Evolutionary conservation across 768 basidiomycete genomes (phyloP).

Genomic region (Clitopilus passeckerianus): DNA sequence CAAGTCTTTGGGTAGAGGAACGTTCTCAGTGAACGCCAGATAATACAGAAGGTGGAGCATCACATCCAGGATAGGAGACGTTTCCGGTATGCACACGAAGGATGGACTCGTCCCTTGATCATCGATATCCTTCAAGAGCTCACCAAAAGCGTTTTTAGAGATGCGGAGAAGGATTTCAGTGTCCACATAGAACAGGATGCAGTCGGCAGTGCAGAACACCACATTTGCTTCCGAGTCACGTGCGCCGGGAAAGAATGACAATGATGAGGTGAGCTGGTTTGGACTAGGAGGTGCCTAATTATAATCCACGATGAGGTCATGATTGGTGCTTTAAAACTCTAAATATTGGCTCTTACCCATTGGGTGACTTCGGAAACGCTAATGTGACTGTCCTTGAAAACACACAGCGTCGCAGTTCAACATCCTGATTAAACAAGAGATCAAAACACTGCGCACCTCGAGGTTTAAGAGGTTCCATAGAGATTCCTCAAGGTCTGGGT

Average conservation of each 20-base stretch:
- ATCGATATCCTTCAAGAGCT: not conserved
- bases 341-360: no score
- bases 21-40: conserved; percentile 17
- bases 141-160: conserved; percentile 14
- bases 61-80: conserved; percentile 23
- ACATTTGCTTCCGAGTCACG: not conserved
- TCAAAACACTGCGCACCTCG: no score
- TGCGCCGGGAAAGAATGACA: not conserved
- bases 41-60: conserved; percentile 27
- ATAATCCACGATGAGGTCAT: no score
- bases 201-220: conserved; percentile 13
- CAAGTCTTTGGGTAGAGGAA: conserved; percentile 13
- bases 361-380: no score
- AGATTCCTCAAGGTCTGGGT: no score
- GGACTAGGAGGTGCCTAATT: no score
- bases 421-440: no score
- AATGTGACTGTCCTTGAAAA: no score
- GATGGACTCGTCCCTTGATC: not conserved
- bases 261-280: not conserved
- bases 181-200: conserved; percentile 23
- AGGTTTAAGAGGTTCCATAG: no score
- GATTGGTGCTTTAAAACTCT: no score
- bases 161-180: conserved; percentile 7
- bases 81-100: conserved; percentile 18
- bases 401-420: no score